Evolutionary conservation across 345 rosid genomes (phyloP), one percentile per base, ranked within the genome.

Genomic region (Lepidium aucheri): DNA sequence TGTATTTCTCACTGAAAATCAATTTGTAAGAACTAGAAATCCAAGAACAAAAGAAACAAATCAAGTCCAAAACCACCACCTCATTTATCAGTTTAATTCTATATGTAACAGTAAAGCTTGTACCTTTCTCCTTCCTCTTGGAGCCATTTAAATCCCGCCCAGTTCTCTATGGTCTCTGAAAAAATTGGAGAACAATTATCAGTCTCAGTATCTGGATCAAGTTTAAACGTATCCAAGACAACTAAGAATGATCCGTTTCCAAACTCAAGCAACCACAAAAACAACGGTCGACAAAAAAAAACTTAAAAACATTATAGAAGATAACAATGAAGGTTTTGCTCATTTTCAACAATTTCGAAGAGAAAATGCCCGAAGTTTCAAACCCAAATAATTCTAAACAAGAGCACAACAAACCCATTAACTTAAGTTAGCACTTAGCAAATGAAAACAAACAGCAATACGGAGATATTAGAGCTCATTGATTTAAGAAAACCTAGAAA

Each of bases 61-160:
- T 2, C 30, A n/a, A 58, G 9, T 9, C 49, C 50, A 7, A 41
- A 58, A 32, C 45, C n/a, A 62, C 6, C 43, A 22, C 18, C 6
- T 8, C 56, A 18, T 6, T 45, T 9, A n/a, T 49, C 22, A 9
- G 7, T 22, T 9, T 15, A 35, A 22, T 20, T 33, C 3, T 36
- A n/a, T 38, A 15, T 53, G 32, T 40, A 35, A 35, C 45, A 58
- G 22, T 59, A 16, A 47, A 47, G 43, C 36, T 32, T 14, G 13
- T 49, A 69, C 74, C 67, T 13, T 50, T 60, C 6, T 60, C 26
- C 38, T 60, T 69, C 74, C 74, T 50, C 74, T 41, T 38, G 67
- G 67, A 30, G 74, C 60, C 74, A 69, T 69, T 69, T 13, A 16
- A 4, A 45, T 57, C 41, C 22, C 40, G 49, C 36, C 13, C 26